Evolutionary conservation across 208 protist genomes (phyloP).

Genomic region (Trypanosoma conorhini): DNA sequence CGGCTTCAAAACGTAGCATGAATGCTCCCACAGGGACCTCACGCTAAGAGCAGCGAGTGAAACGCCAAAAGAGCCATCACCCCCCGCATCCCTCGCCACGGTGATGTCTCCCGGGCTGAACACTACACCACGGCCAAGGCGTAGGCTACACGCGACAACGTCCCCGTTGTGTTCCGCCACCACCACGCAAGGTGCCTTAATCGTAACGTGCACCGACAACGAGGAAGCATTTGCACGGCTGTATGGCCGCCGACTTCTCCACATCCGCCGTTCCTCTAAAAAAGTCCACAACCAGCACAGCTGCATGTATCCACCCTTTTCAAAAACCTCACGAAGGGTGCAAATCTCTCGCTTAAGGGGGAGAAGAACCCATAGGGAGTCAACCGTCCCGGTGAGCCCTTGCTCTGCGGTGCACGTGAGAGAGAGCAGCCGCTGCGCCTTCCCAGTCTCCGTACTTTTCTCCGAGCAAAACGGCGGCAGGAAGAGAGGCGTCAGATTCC

Average conservation of each 20-base stretch:
- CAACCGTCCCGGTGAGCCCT: slow-evolving; percentile 3
- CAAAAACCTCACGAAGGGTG: slow-evolving; percentile 4
- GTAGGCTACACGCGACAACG: slow-evolving; percentile 11
- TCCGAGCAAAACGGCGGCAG: slow-evolving; percentile 4
- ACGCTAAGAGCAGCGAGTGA: slow-evolving; percentile 8
- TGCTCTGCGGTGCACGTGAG: not conserved
- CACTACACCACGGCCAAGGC: slow-evolving; percentile 35
- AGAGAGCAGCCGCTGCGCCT: slow-evolving; percentile 8
- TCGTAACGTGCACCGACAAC: slow-evolving; percentile 17
- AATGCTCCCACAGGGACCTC: slow-evolving; percentile 1
- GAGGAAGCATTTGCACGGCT: not conserved
- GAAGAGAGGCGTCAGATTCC: slow-evolving; percentile 10
- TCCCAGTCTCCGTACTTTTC: not conserved
- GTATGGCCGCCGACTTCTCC: not conserved
- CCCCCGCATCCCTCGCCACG: slow-evolving; percentile 16
- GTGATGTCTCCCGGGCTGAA: slow-evolving; percentile 26
- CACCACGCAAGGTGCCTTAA: slow-evolving; percentile 30
- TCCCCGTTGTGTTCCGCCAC: slow-evolving; percentile 35
- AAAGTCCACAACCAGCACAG: slow-evolving; percentile 25
- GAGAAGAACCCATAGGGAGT: slow-evolving; percentile 36
- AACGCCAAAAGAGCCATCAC: not conserved
- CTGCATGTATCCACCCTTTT: slow-evolving; percentile 8
- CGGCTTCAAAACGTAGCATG: slow-evolving; percentile 23
- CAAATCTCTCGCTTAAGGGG: slow-evolving; percentile 31
- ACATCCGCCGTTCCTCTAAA: slow-evolving; percentile 33